Base-by-base conservation (phyloP, 495 filamentous ascomycete genomes). In the Pseudevernia furfuracea region DNA sequence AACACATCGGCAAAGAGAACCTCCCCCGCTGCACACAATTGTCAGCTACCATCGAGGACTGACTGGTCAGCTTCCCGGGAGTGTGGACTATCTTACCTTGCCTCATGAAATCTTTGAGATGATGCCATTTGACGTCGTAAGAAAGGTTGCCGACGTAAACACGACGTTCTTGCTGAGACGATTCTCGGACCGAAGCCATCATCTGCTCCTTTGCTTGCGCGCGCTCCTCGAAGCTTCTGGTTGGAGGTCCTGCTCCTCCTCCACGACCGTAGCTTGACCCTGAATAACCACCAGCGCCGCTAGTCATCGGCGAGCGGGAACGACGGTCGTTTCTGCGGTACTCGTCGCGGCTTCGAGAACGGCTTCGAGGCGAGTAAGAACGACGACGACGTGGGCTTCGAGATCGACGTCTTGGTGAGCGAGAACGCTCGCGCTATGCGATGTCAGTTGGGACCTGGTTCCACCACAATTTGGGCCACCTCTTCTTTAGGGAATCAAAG, bases 91-190 rank as follows among this genome's bases (percentile, higher is more conserved):
- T 37, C 62, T 52, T 77, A 97, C 94, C 94, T 86, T 96, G 89
- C 84, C 94, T 86, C 94, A 98, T 98, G 76, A 97, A 97, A 80
- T 98, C 94, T 81, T 98, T 98, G 52, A 98, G 84, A 71, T 96
- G 93, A 81, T 96, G 92, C 95, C 95, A 98, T 79, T 98, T 98
- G 71, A 98, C 94, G 84, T 98, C 94, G 79, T 98, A 98, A 49
- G 91, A 92, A 67, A 98, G 82, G 72, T 98, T 98, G 78, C 94
- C 94, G 74, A 98, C 95, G 79, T 98, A 98, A 85, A 98, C 94
- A 49, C 93, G 91, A 71, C 94, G 93, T 81, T 97, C 94, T 78
- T 97, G 94, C 76, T 97, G 94, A 69, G 94, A 97, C 21, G 89
- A 87, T 69, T 97, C 94, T 70, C 91, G 86, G 68, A 97, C 85